Evolutionary conservation across 2,329 filamentous ascomycete genomes (phyloP).

Genomic region (Arachnopeziza araneosa): DNA sequence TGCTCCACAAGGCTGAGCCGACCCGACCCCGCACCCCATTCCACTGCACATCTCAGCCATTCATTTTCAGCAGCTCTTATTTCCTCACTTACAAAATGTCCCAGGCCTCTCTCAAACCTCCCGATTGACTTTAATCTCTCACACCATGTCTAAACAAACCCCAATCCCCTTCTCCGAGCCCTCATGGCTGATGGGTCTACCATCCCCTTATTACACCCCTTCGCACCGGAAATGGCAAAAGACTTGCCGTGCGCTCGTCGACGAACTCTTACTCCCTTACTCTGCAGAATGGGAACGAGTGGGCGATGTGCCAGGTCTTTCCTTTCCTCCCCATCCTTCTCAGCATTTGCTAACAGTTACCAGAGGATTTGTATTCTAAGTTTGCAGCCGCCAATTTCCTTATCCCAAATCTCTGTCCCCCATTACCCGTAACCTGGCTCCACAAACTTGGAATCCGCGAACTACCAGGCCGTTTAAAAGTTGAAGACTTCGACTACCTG

Average conservation of each 20-base stretch:
- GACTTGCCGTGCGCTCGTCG: slow-evolving; percentile 60
- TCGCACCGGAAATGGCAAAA: slow-evolving; percentile 63
- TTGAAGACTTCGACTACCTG: slow-evolving; percentile 70
- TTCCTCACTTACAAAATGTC: not conserved
- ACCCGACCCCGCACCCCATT: not conserved
- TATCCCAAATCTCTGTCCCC: slow-evolving; percentile 63
- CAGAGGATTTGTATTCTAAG: slow-evolving; percentile 55
- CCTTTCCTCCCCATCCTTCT: not conserved
- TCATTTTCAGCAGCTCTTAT: not conserved
- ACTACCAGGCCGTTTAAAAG: slow-evolving; percentile 57
- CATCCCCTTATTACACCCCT: slow-evolving; percentile 64
- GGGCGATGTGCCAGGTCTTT: slow-evolving; percentile 31
- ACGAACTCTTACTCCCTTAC: slow-evolving; percentile 54
- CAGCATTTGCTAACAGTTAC: slow-evolving; percentile 23
- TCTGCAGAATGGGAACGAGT: slow-evolving; percentile 65
- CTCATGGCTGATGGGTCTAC: slow-evolving; percentile 62
- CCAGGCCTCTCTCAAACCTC: not conserved
- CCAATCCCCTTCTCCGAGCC: slow-evolving; percentile 66
- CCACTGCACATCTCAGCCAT: not conserved
- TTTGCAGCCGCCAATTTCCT: slow-evolving; percentile 65
- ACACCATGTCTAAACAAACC: not conserved
- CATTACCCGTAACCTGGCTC: slow-evolving; percentile 62
- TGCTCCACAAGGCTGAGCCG: not conserved
- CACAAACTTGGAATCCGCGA: slow-evolving; percentile 60
- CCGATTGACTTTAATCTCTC: not conserved